Evolutionary conservation across 2,329 filamentous ascomycete species (phyloP).

Genomic region (Exophiala mesophila): DNA sequence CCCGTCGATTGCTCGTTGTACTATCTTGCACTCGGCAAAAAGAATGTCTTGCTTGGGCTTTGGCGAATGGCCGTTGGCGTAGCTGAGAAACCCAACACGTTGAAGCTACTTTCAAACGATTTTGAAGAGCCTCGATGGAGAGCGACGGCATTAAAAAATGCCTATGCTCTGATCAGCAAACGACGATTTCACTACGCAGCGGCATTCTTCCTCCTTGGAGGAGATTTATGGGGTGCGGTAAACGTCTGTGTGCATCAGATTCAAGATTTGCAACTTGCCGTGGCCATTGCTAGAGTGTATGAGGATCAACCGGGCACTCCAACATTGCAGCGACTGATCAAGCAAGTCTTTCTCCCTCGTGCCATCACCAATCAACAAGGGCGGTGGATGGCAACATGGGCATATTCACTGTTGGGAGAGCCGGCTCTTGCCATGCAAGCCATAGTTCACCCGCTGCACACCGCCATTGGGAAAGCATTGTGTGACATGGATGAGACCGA

Average conservation of each 20-base stretch:
- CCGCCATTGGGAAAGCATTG: constrained; percentile 53
- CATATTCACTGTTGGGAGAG: constrained; percentile 82
- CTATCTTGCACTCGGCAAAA: constrained; percentile 88
- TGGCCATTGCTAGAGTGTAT: constrained; percentile 81
- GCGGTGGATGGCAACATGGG: constrained; percentile 91
- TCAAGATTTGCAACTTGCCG: constrained; percentile 81
- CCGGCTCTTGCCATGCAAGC: constrained; percentile 79
- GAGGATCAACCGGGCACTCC: constrained; percentile 71
- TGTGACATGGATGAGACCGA: constrained; percentile 14
- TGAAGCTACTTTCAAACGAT: constrained; percentile 78
- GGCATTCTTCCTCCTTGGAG: constrained; percentile 89
- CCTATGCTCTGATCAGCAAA: constrained; percentile 88
- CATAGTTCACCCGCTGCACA: constrained; percentile 74
- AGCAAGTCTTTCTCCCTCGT: constrained; percentile 71
- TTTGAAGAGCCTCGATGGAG: constrained; percentile 83
- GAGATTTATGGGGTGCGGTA: constrained; percentile 77
- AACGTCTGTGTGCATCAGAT: constrained; percentile 82
- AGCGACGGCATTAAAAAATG: constrained; percentile 88
- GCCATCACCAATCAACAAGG: constrained; percentile 73
- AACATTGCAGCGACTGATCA: constrained; percentile 66
- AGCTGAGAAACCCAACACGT: constrained; percentile 75
- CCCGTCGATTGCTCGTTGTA: constrained; percentile 86
- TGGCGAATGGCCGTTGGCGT: constrained; percentile 95
- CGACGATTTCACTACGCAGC: constrained; percentile 90
- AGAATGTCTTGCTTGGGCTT: constrained; percentile 79